These are phyloP conservation scores for Dimocarpus longan DNA, from an alignment of 345 rosid genomes.

Conservation along the genomic window DNA sequence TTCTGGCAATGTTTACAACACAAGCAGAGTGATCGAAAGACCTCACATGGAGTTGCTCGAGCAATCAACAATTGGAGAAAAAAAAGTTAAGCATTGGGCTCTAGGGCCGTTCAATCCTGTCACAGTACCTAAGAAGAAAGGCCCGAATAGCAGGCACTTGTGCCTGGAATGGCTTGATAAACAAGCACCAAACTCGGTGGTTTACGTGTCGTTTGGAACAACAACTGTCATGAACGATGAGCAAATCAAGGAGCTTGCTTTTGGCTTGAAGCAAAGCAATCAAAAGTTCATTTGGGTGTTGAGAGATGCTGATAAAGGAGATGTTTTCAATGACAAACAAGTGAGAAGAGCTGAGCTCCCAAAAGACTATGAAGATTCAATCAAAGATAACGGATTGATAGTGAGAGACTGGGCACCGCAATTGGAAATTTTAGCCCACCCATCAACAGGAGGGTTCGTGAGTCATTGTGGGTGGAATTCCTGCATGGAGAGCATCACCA, in stretches of 20 bases:
- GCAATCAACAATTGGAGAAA: not conserved
- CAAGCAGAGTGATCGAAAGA: conserved; percentile 42
- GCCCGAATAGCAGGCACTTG: conserved; percentile 3
- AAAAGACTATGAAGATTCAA: conserved; percentile 40
- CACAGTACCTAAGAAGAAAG: not conserved
- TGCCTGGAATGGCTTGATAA: conserved; percentile 52
- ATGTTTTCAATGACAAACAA: conserved; percentile 36
- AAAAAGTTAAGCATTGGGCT: conserved; percentile 35
- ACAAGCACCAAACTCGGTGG: conserved; percentile 36
- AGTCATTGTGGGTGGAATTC: conserved; percentile 82
- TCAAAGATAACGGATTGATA: conserved; percentile 39
- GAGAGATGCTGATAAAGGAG: conserved; percentile 62
- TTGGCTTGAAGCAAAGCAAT: conserved; percentile 46
- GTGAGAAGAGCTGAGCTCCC: conserved; percentile 37
- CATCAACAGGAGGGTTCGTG: conserved; percentile 51
- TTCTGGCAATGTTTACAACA: conserved; percentile 45
- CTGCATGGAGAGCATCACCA: conserved; percentile 63
- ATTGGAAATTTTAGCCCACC: conserved; percentile 53
- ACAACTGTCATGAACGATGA: conserved; percentile 41
- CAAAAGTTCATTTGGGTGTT: conserved; percentile 65
- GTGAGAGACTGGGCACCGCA: conserved; percentile 71
- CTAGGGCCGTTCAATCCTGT: conserved; percentile 53
- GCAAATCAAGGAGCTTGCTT: conserved; percentile 46
- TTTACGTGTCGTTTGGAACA: conserved; percentile 57
- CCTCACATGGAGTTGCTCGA: conserved; percentile 36